Evolutionary conservation across 768 basidiomycete species (phyloP).

Genomic region (Leccinum rimulosum): DNA sequence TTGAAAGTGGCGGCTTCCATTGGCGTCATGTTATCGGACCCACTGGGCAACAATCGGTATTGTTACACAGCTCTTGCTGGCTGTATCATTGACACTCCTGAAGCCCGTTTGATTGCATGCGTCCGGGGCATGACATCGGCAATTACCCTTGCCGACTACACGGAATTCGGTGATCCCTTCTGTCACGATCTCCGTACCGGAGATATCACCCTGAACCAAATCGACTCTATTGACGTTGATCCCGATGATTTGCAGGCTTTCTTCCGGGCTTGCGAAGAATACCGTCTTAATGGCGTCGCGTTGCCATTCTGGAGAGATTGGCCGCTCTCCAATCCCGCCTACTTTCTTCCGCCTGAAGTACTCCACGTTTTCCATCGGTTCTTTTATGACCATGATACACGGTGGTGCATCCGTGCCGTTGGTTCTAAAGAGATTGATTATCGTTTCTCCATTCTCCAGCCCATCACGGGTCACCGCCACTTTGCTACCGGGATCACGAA

Average conservation of each 20-base stretch:
- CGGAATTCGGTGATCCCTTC: constrained; percentile 32
- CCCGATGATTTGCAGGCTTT: neutral
- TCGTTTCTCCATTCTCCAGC: neutral
- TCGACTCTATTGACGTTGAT: neutral
- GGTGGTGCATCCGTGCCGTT: constrained; percentile 38
- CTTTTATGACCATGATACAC: constrained; percentile 39
- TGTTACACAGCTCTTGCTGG: constrained; percentile 29
- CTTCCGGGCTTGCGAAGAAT: neutral
- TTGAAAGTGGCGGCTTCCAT: constrained; percentile 15
- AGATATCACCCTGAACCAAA: neutral
- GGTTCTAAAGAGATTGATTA: constrained; percentile 27
- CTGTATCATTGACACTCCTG: constrained; percentile 35
- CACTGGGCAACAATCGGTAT: constrained; percentile 19
- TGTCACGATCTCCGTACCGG: constrained; percentile 25
- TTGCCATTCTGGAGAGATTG: constrained; percentile 28
- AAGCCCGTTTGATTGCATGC: constrained; percentile 30
- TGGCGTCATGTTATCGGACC: constrained; percentile 21
- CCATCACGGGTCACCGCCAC: neutral
- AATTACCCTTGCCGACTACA: constrained; percentile 30
- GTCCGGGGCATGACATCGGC: constrained; percentile 32
- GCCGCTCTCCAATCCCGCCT: constrained; percentile 25
- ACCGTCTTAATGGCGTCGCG: constrained; percentile 7
- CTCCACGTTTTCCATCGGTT: constrained; percentile 38
- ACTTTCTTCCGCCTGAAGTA: constrained; percentile 36
- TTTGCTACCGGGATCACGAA: neutral